These are phyloP conservation scores for Silene uniflora DNA, from an alignment of 148 eudicot genomes.

Conservation along the genomic window DNA sequence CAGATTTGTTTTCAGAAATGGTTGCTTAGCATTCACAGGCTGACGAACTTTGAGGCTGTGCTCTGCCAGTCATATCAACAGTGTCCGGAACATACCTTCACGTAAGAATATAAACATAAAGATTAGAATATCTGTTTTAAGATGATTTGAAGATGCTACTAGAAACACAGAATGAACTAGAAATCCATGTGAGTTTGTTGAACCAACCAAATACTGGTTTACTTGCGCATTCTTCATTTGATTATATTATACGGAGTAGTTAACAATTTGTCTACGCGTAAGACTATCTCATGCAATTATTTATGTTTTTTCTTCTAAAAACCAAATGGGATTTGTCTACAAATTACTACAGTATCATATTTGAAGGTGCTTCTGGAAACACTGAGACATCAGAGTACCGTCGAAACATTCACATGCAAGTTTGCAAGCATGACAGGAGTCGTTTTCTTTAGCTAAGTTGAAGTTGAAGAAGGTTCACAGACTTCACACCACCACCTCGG, in stretches of 20 bases:
- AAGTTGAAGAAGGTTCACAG: background rate
- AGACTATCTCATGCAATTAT: too few species aligned
- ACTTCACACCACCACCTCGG: background rate
- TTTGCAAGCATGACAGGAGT: background rate
- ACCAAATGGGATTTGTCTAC: too few species aligned
- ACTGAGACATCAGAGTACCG: background rate
- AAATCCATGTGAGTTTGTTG: too few species aligned
- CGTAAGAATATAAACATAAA: slow-evolving; percentile 5
- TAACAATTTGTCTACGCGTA: too few species aligned
- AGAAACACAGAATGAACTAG: background rate
- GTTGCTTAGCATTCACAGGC: slow-evolving; percentile 61
- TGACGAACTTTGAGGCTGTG: slow-evolving; percentile 46
- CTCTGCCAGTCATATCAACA: slow-evolving; percentile 53
- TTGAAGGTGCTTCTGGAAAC: background rate
- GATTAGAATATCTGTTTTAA: background rate
- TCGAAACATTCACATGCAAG: background rate
- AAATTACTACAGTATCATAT: background rate
- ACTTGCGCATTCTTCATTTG: too few species aligned
- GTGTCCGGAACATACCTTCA: slow-evolving; percentile 67
- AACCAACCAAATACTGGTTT: too few species aligned
- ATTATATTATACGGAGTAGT: too few species aligned
- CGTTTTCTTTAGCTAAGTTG: background rate
- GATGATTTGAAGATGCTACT: background rate
- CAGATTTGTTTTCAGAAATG: slow-evolving; percentile 3
- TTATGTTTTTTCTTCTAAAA: too few species aligned